Conservation (phyloP, 176 grass and related monocot species). For the Eleusine indica region DNA sequence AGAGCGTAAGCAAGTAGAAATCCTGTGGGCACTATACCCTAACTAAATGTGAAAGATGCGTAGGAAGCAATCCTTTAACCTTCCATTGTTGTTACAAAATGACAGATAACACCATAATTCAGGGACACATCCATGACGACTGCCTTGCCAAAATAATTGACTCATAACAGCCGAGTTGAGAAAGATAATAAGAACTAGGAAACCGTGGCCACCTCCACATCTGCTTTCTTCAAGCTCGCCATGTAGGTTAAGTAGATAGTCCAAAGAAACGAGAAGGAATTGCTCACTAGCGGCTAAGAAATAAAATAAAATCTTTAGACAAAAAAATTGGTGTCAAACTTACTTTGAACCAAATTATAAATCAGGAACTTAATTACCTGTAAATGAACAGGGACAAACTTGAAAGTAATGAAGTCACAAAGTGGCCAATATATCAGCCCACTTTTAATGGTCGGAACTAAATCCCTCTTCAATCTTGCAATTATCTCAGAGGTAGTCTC, state of each 20-base stretch:
- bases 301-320: background rate
- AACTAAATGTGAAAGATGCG: constrained; percentile 14
- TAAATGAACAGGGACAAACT: constrained; percentile 84
- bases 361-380: constrained; percentile 59
- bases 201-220: constrained; percentile 49
- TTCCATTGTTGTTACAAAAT: background rate
- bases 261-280: constrained; percentile 97
- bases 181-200: constrained; percentile 34
- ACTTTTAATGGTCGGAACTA: constrained; percentile 73
- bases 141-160: constrained; percentile 24
- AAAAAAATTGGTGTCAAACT: constrained; percentile 25
- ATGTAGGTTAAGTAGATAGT: constrained; percentile 99
- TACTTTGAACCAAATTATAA: constrained; percentile 24
- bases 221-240: constrained; percentile 86
- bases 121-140: constrained; percentile 18
- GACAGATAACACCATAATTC: background rate
- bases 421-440: constrained; percentile 90
- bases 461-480: constrained; percentile 88
- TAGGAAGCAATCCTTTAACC: constrained; percentile 6
- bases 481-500: constrained; percentile 74
- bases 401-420: constrained; percentile 98
- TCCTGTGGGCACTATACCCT: constrained; percentile 32
- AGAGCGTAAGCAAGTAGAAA: constrained; percentile 22
- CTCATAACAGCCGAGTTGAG: constrained; percentile 10
- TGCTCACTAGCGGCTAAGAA: constrained; percentile 91